Conservation (phyloP, 2,329 filamentous ascomycete genomes). For the Penicillium verrucosum region DNA sequence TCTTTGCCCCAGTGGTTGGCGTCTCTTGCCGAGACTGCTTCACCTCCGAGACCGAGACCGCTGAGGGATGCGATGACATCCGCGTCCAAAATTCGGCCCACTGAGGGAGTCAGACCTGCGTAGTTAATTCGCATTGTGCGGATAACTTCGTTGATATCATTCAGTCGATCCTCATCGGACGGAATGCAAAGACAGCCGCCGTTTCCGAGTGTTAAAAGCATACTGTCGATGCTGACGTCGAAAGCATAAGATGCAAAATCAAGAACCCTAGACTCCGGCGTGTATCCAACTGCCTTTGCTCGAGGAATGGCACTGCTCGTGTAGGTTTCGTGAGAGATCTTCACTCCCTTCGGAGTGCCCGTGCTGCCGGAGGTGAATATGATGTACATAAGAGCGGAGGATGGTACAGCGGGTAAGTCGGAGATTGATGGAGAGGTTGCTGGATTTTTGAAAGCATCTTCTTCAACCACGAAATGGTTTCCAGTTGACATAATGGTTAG, state of each 20-base stretch:
- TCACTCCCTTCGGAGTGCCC: slow-evolving; percentile 54
- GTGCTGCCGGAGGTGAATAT: slow-evolving; percentile 60
- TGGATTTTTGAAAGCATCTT: slow-evolving; percentile 21
- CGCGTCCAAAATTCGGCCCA: slow-evolving; percentile 50
- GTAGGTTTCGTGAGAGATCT: slow-evolving; percentile 59
- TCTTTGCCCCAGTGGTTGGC: slow-evolving; percentile 42
- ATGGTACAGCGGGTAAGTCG: slow-evolving; percentile 25
- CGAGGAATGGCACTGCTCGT: slow-evolving; percentile 56
- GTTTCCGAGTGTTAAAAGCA: slow-evolving; percentile 53
- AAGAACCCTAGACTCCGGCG: slow-evolving; percentile 57
- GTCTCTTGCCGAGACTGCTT: slow-evolving; percentile 42
- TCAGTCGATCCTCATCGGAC: slow-evolving; percentile 47
- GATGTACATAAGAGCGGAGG: slow-evolving; percentile 53
- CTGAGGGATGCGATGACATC: slow-evolving; percentile 43
- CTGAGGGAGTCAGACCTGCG: slow-evolving; percentile 58
- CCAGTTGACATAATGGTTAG: slow-evolving; percentile 32
- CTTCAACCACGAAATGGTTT: slow-evolving; percentile 28
- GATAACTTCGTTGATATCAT: slow-evolving; percentile 51
- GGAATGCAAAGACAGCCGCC: slow-evolving; percentile 62
- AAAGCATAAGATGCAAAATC: slow-evolving; percentile 56
- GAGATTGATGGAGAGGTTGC: slow-evolving; percentile 6
- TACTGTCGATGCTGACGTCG: slow-evolving; percentile 54
- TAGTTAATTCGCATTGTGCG: slow-evolving; percentile 52
- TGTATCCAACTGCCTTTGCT: slow-evolving; percentile 50
- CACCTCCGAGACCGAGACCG: slow-evolving; percentile 45